A percentile compares a stretch with the other conserved stretches of the same genome.
Evolutionary conservation across 1,284 basidiomycete genomes (phyloP).

Genomic region (Trichosporon asahii): DNA sequence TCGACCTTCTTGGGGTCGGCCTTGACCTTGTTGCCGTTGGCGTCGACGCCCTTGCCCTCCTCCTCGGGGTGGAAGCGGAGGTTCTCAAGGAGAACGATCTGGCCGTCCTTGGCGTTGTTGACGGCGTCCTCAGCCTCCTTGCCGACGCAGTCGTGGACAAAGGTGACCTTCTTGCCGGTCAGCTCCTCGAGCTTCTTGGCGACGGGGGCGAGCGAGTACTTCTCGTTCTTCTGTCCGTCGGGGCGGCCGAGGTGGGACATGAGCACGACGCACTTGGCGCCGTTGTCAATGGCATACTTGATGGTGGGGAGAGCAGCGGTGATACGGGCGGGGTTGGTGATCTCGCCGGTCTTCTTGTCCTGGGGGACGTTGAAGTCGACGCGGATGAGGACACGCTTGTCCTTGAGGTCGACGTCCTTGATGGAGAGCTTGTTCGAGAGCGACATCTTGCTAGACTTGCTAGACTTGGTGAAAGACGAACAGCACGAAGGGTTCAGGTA

Average conservation of each 20-base stretch:
- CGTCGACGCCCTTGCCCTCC: conserved; percentile 93
- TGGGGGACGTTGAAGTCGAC: conserved; percentile 98
- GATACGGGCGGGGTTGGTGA: conserved; percentile 97
- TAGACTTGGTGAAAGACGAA: not conserved
- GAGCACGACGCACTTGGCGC: conserved; percentile 78
- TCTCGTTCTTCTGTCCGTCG: conserved; percentile 82
- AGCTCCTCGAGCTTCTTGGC: conserved; percentile 66
- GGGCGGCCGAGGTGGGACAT: conserved; percentile 99
- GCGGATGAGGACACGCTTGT: conserved; percentile 81
- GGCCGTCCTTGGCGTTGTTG: conserved; percentile 65
- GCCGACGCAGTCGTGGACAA: conserved; percentile 84
- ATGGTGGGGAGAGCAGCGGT: conserved; percentile 94
- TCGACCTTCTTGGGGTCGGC: conserved; percentile 78
- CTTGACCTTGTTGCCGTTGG: conserved; percentile 74
- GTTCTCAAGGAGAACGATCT: conserved; percentile 93
- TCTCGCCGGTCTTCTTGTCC: conserved; percentile 65
- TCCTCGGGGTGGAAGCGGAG: conserved; percentile 98
- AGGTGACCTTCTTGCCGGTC: conserved; percentile 68
- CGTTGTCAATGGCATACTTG: conserved; percentile 86
- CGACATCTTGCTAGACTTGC: conserved; percentile 65
- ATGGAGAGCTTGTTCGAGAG: conserved; percentile 92
- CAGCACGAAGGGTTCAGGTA: not conserved
- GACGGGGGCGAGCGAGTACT: conserved; percentile 90
- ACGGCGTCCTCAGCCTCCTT: conserved; percentile 76
- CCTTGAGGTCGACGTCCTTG: conserved; percentile 84